A percentile compares a stretch with the other conserved stretches of the same genome.
These are phyloP conservation scores for Volvox africanus DNA, from an alignment of 139 green algal species.

Conservation along the genomic window DNA sequence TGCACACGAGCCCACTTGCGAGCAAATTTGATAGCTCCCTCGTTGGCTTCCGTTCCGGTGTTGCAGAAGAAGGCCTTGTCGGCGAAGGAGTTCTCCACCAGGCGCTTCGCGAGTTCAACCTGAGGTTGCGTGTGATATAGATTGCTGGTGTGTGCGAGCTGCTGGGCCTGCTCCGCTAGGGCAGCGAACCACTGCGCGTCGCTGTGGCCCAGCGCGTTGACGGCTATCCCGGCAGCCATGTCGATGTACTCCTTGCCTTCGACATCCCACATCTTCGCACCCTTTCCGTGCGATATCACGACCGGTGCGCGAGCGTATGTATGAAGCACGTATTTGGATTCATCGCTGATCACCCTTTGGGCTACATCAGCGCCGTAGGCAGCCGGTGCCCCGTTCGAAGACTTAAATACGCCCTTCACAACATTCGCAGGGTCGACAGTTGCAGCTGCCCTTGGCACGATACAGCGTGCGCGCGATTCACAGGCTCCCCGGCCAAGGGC, in stretches of 20 bases:
- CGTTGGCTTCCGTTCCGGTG: constrained; percentile 97
- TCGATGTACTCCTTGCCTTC: constrained; percentile 94
- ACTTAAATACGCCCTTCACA: constrained; percentile 19
- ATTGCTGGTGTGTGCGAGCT: constrained; percentile 94
- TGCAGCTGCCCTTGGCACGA: not conserved
- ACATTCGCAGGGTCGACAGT: constrained; percentile 75
- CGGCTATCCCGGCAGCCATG: constrained; percentile 96
- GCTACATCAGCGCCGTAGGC: constrained; percentile 8
- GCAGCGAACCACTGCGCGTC: constrained; percentile 89
- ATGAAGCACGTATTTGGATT: constrained; percentile 86
- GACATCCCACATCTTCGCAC: constrained; percentile 84
- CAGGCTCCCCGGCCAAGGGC: too few species aligned
- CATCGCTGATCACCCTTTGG: constrained; percentile 60
- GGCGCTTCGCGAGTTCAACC: constrained; percentile 90
- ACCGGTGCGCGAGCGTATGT: constrained; percentile 85
- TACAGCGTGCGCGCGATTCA: not conserved
- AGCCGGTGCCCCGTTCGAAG: not conserved
- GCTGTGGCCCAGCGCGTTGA: constrained; percentile 95
- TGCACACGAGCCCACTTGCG: constrained; percentile 91
- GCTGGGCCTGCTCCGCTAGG: constrained; percentile 85
- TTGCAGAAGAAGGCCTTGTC: constrained; percentile 99
- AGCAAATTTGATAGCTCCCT: constrained; percentile 99
- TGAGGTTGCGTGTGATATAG: constrained; percentile 95
- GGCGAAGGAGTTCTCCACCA: constrained; percentile 93
- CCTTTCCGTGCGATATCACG: constrained; percentile 87